These are phyloP conservation scores for Sambucus nigra DNA, from an alignment of 129 eudicot genomes.

Conservation along the genomic window DNA sequence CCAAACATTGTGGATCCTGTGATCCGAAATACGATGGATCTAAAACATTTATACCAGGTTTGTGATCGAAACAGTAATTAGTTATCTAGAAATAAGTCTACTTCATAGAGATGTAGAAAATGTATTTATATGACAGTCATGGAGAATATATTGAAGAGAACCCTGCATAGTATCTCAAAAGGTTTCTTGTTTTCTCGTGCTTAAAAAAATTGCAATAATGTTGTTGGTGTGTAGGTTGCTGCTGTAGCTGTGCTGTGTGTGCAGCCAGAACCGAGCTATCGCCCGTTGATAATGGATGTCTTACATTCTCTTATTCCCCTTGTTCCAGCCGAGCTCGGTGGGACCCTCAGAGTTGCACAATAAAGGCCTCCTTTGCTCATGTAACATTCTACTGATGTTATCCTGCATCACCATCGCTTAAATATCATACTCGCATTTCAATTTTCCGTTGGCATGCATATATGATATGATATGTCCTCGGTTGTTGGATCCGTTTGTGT, in stretches of 20 bases:
- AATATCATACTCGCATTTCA: not conserved
- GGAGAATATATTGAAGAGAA: too few relatives aligned
- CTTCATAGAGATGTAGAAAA: too few relatives aligned
- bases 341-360: conserved; percentile 49
- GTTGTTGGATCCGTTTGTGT: not conserved
- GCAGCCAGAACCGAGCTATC: conserved; percentile 91
- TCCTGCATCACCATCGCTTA: conserved; percentile 1
- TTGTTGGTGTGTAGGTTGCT: conserved; percentile 54
- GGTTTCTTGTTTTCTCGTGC: too few relatives aligned
- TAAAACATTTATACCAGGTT: conserved; percentile 87
- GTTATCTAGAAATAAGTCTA: too few relatives aligned
- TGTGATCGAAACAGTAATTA: not conserved
- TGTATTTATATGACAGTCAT: too few relatives aligned
- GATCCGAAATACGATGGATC: conserved; percentile 73
- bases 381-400: not conserved
- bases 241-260: conserved; percentile 95
- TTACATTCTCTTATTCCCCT: conserved; percentile 86
- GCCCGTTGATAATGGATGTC: conserved; percentile 88
- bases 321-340: conserved; percentile 86
- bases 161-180: too few relatives aligned
- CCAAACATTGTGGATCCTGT: conserved; percentile 70
- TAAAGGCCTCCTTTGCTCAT: conserved; percentile 12
- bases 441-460: too few relatives aligned
- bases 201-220: conserved; percentile 1
- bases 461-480: not conserved